Conservation (phyloP, 306 rosid species). For the Castanopsis chinensis region DNA sequence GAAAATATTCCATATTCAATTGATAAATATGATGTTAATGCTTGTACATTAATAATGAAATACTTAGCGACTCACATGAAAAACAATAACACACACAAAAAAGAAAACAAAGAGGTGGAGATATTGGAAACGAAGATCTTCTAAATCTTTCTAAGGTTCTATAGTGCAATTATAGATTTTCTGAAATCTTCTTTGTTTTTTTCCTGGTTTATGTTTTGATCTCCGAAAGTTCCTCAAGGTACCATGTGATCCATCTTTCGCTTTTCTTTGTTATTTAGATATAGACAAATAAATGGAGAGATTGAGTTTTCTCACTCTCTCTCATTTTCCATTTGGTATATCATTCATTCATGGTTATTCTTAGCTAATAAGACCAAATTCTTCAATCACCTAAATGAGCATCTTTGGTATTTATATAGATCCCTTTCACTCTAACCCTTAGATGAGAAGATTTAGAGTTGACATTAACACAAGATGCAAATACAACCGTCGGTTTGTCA, state of each 20-base stretch:
- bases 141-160: constrained; percentile 57
- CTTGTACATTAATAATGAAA: constrained; percentile 22
- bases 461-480: neutral
- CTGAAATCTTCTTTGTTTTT: constrained; percentile 10
- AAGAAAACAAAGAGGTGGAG: constrained; percentile 29
- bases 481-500: neutral
- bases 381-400: neutral
- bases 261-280: neutral
- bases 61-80: constrained; percentile 29
- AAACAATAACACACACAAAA: constrained; percentile 25
- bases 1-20: constrained; percentile 56
- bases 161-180: constrained; percentile 43
- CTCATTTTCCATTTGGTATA: neutral
- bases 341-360: neutral
- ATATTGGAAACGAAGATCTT: constrained; percentile 51
- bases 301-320: neutral
- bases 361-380: neutral
- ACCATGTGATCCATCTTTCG: constrained; percentile 40
- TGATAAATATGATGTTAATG: constrained; percentile 7
- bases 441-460: neutral
- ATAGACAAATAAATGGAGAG: neutral
- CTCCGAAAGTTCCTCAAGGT: constrained; percentile 6
- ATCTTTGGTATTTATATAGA: neutral
- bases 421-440: neutral
- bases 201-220: neutral